phyloP scores from a whole-genome alignment of 2,329 filamentous ascomycete species.

The Paraphoma chrysanthemicola region DNA sequence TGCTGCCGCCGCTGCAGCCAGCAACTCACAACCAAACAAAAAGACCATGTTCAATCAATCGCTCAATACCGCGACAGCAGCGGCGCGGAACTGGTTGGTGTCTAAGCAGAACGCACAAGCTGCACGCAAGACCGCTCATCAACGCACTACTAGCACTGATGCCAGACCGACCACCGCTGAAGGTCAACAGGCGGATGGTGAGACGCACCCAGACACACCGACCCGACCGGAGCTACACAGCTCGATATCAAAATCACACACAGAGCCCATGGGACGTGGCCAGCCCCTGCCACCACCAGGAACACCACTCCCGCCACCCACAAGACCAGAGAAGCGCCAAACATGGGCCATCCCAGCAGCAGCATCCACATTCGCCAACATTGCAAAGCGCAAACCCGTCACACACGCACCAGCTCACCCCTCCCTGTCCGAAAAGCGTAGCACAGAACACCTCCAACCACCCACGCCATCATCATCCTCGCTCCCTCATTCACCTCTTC shows the following conservation, averaged over 20 bases:
- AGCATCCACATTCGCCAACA: constrained; percentile 39
- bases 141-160: constrained; percentile 15
- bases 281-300: constrained; percentile 83
- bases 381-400: constrained; percentile 71
- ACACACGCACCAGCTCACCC: constrained; percentile 1
- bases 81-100: constrained; percentile 68
- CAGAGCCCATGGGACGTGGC: constrained; percentile 80
- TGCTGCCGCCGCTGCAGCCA: constrained; percentile 21
- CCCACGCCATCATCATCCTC: constrained; percentile 1
- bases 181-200: constrained; percentile 12
- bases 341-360: constrained; percentile 59
- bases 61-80: constrained; percentile 58
- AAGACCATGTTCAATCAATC: constrained; percentile 44
- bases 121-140: constrained; percentile 9
- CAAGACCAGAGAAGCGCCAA: constrained; percentile 62
- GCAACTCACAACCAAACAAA: constrained; percentile 14
- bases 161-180: constrained; percentile 15
- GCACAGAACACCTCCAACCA: constrained; percentile 15
- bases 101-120: constrained; percentile 47
- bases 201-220: constrained; percentile 7
- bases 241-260: constrained; percentile 42
- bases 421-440: constrained; percentile 7
- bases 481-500: not conserved
- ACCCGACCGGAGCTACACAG: constrained; percentile 9
- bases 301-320: constrained; percentile 75